Evolutionary conservation across 345 rosid genomes (phyloP), one percentile per base, ranked within the genome.

Genomic region (Linum trigynum): DNA sequence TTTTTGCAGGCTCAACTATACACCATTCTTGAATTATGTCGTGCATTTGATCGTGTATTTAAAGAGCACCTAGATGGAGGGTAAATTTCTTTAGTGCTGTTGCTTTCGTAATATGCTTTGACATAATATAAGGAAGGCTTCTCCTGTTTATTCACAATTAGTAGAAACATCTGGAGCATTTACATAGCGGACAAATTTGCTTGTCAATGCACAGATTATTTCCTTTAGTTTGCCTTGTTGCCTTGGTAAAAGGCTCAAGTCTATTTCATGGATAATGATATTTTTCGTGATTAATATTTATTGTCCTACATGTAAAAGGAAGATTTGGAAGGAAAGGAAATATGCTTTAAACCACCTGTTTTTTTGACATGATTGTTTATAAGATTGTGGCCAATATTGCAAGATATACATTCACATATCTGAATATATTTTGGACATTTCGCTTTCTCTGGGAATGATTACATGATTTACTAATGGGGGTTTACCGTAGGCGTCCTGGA

Each of bases 21-120:
- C 76, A 94, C 94, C 32, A 94, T 94, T 72, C 82, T 94, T 76
- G 97, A 89, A 81, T 78, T 94, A 40, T 94, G 99, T 41, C 96
- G 92, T 69, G 99, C 96, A 43, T 94, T 94, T 84, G 99, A 94
- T 64, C 95, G 97, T 67, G 87, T 94, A 51, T 94, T 91, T 77
- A 91, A 87, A 82, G 97, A 94, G 73, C 99, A 94, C 71, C 83
- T 94, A 79, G 99, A 94, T 80, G 99, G 97, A 83, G 99, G 99
- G 99, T 94, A 84, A 79, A 62, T 72, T 36, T 62, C 55, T 15
- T 40, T 38, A 37, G 38, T 48, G 64, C 59, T 43, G 39, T 67
- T 67, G 53, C 74, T 66, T 59, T 56, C 39, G 11, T 38, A 51
- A 57, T 7, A 38, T 58, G 32, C 5, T 14, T 17, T 61, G 38